Evolutionary conservation across 2,329 filamentous ascomycete genomes (phyloP).

Genomic region (Fusarium ramigenum): DNA sequence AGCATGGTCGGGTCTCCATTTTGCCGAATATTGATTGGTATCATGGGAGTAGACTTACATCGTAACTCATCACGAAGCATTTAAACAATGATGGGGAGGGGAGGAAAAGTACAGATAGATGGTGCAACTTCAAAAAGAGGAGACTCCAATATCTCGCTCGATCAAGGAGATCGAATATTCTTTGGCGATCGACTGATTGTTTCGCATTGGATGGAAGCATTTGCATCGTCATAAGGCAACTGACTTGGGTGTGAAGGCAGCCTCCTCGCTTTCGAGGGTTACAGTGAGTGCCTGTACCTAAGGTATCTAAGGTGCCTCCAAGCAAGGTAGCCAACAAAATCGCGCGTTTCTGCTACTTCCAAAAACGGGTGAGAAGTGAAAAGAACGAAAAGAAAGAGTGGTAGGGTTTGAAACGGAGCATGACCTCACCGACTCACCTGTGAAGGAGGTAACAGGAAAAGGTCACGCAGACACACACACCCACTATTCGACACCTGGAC

Average conservation of each 20-base stretch:
- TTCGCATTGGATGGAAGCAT: neutral
- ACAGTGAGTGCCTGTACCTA: neutral
- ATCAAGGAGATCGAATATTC: neutral
- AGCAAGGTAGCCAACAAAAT: conserved; percentile 12
- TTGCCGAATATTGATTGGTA: neutral
- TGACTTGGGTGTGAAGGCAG: neutral
- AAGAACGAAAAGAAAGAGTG: conserved; percentile 11
- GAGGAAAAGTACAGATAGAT: neutral
- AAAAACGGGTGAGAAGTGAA: neutral
- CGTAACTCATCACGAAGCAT: neutral
- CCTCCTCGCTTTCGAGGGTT: neutral
- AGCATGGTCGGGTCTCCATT: neutral
- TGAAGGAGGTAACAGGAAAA: conserved; percentile 15
- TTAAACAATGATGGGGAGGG: neutral
- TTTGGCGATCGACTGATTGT: neutral
- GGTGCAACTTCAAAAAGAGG: neutral
- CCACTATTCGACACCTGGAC: neutral
- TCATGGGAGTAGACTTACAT: neutral
- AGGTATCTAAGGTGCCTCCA: neutral
- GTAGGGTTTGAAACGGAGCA: conserved; percentile 8
- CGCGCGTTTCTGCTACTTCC: conserved; percentile 8
- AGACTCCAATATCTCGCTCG: neutral
- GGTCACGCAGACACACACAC: conserved; percentile 8
- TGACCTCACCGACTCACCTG: conserved; percentile 27
- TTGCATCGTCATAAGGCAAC: conserved; percentile 10